These are phyloP conservation scores for Solanum verrucosum DNA, from an alignment of 257 asterid genomes.

Conservation along the genomic window DNA sequence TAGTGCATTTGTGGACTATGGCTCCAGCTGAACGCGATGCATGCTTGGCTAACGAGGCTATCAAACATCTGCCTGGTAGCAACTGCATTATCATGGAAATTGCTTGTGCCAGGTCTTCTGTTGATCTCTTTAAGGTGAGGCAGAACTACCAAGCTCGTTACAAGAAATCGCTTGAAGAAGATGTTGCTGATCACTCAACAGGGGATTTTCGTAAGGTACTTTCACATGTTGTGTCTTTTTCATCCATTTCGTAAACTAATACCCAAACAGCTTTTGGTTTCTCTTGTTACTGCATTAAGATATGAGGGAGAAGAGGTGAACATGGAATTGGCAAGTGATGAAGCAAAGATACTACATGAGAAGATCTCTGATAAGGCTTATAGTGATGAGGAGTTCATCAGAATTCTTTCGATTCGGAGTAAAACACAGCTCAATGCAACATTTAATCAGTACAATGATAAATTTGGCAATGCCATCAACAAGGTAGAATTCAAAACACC, in stretches of 20 bases:
- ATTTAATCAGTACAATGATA: conserved; percentile 60
- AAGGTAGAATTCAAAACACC: conserved; percentile 34
- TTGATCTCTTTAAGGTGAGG: conserved; percentile 50
- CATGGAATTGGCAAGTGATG: conserved; percentile 56
- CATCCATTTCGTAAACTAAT: background rate
- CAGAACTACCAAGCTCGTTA: conserved; percentile 50
- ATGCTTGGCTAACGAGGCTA: conserved; percentile 55
- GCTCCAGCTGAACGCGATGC: conserved; percentile 85
- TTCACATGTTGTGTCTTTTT: background rate
- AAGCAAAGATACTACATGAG: conserved; percentile 66
- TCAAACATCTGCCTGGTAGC: conserved; percentile 41
- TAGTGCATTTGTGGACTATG: conserved; percentile 54
- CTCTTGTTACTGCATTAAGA: conserved; percentile 75
- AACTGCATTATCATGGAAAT: conserved; percentile 64
- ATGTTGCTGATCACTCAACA: conserved; percentile 62
- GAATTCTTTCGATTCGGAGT: conserved; percentile 77
- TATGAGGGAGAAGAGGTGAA: conserved; percentile 81
- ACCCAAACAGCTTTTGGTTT: conserved; percentile 67
- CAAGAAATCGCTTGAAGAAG: conserved; percentile 86
- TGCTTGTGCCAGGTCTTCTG: conserved; percentile 64
- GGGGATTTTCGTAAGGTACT: conserved; percentile 75
- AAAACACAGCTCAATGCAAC: conserved; percentile 88
- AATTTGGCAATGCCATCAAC: conserved; percentile 59
- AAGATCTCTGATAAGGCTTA: conserved; percentile 65
- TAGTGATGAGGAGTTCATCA: conserved; percentile 53